phyloP scores from a whole-genome alignment of 495 filamentous ascomycete species.

The Penicillium diatomitis region DNA sequence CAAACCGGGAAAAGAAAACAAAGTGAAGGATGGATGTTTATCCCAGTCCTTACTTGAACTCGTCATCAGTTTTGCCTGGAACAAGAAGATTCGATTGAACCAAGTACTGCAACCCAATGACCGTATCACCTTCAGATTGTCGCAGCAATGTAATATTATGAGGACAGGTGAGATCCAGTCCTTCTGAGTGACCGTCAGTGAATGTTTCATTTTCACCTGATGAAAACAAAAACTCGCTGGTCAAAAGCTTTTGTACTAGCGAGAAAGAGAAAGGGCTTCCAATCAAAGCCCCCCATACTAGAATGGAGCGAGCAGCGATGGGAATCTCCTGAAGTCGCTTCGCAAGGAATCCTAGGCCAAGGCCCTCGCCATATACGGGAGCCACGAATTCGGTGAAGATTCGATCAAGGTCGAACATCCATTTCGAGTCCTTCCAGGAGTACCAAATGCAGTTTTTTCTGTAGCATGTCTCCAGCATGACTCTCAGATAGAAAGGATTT shows the following conservation, averaged over 20 bases:
- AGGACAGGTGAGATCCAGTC: conserved; percentile 25
- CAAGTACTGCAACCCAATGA: conserved; percentile 69
- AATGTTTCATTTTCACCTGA: conserved; percentile 17
- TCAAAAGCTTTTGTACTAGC: conserved; percentile 67
- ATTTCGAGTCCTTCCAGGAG: conserved; percentile 66
- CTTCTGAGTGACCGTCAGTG: conserved; percentile 19
- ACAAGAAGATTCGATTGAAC: conserved; percentile 70
- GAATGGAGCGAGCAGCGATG: conserved; percentile 57
- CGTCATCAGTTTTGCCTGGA: conserved; percentile 68
- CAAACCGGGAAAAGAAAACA: background rate
- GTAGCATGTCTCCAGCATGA: conserved; percentile 84
- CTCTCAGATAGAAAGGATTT: conserved; percentile 80
- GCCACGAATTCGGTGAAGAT: conserved; percentile 76
- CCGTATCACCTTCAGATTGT: conserved; percentile 43
- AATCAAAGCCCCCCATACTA: conserved; percentile 78
- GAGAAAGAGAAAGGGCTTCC: conserved; percentile 73
- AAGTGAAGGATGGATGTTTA: background rate
- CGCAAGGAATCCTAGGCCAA: conserved; percentile 71
- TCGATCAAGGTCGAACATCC: conserved; percentile 77
- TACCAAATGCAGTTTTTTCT: conserved; percentile 83
- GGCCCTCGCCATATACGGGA: conserved; percentile 63
- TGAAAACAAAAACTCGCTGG: conserved; percentile 55
- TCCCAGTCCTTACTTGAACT: conserved; percentile 38
- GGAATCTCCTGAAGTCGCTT: conserved; percentile 69
- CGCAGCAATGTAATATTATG: conserved; percentile 23